These are phyloP conservation scores for Rhizoctonia solani DNA, from an alignment of 1,284 basidiomycete genomes.

Conservation along the genomic window DNA sequence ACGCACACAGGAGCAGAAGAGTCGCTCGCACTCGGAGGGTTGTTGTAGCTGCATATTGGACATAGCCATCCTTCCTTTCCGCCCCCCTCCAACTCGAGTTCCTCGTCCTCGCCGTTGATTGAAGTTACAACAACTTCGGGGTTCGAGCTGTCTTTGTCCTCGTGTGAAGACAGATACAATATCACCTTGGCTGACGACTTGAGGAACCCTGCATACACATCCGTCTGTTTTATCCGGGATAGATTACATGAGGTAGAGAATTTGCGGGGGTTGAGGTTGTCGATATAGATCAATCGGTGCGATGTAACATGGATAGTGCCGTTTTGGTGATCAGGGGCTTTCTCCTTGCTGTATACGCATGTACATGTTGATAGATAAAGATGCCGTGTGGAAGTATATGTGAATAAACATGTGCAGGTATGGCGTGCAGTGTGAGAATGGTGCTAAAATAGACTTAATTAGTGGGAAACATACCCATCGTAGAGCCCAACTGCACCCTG, in stretches of 20 bases:
- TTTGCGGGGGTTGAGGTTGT: conserved; percentile 54
- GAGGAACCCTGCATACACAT: conserved; percentile 91
- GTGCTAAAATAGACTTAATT: background rate
- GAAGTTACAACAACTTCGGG: conserved; percentile 11
- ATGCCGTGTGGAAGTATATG: background rate
- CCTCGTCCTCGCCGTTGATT: conserved; percentile 36
- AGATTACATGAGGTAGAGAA: conserved; percentile 70
- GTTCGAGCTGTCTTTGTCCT: conserved; percentile 31
- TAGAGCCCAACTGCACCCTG: conserved; percentile 87
- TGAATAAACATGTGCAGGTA: background rate
- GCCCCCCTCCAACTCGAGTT: conserved; percentile 38
- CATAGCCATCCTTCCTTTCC: conserved; percentile 73
- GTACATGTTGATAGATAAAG: background rate
- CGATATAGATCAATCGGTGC: conserved; percentile 84
- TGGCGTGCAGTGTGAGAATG: conserved; percentile 33
- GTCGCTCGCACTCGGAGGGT: conserved; percentile 59
- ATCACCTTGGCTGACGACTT: conserved; percentile 90
- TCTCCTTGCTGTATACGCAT: conserved; percentile 66
- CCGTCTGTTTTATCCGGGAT: conserved; percentile 71
- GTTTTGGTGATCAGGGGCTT: conserved; percentile 70
- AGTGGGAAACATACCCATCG: conserved; percentile 67
- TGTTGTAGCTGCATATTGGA: conserved; percentile 80
- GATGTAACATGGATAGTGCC: conserved; percentile 79
- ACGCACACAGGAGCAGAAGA: conserved; percentile 65
- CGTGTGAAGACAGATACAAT: conserved; percentile 57